phyloP scores from a whole-genome alignment of 139 green algal species.

The Chlamydomonas asymmetrica region DNA sequence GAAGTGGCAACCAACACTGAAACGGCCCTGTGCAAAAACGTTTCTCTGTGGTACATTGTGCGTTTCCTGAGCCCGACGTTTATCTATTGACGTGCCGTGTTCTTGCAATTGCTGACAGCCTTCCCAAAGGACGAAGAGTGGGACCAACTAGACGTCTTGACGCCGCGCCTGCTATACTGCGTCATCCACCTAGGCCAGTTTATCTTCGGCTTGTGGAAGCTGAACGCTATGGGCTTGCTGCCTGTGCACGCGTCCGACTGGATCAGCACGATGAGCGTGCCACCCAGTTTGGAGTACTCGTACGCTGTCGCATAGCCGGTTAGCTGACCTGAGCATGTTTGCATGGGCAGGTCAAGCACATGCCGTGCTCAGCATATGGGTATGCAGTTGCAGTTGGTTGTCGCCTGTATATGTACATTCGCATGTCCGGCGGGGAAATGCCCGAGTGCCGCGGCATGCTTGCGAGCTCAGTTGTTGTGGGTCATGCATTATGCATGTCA shows the following conservation, averaged over 20 bases:
- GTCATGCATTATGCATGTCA: no score
- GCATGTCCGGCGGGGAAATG: no score
- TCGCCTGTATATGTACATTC: no score
- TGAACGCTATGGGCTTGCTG: conserved; percentile 90
- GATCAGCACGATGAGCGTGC: conserved; percentile 59
- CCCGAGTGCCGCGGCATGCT: no score
- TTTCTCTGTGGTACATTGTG: neutral
- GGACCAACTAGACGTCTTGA: conserved; percentile 64
- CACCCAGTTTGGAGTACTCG: conserved; percentile 4
- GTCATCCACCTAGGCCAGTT: conserved; percentile 73
- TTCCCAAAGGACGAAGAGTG: conserved; percentile 66
- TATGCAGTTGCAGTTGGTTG: no score
- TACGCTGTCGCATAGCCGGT: no score
- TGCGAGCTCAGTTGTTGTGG: no score
- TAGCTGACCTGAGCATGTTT: no score
- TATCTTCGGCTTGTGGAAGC: conserved; percentile 81
- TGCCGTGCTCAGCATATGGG: no score
- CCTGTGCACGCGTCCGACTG: conserved; percentile 88
- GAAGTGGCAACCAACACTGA: no score
- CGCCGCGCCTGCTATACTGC: conserved; percentile 79
- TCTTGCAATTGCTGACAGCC: conserved; percentile 42
- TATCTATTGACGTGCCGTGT: neutral
- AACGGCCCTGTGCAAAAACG: neutral
- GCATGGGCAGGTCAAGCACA: no score
- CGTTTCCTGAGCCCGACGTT: neutral